A percentile compares a stretch with the other conserved stretches of the same genome.
phyloP scores from a whole-genome alignment of 2,329 filamentous ascomycete genomes.

The Tolypocladium paradoxum region DNA sequence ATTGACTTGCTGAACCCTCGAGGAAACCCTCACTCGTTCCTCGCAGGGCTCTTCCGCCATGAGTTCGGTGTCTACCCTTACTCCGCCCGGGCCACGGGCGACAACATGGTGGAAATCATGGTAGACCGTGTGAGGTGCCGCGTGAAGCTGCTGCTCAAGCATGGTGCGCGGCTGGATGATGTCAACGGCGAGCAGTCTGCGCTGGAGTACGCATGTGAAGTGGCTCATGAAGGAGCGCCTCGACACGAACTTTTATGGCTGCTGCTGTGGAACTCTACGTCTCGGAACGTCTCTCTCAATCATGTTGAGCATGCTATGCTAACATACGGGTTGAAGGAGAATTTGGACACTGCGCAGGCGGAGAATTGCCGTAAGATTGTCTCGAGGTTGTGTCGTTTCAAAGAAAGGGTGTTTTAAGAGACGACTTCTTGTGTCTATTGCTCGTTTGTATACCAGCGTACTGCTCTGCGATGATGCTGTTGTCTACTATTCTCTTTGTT shows the following conservation, averaged over 20 bases:
- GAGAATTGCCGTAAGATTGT: background rate
- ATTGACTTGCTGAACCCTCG: background rate
- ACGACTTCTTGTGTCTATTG: background rate
- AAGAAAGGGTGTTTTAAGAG: background rate
- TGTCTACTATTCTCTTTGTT: background rate
- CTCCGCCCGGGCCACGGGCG: background rate
- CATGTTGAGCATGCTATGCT: background rate
- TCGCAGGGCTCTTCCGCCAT: background rate
- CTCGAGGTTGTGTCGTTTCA: background rate
- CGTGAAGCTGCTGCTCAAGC: background rate
- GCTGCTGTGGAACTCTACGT: background rate
- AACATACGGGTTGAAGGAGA: background rate
- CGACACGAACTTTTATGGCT: background rate
- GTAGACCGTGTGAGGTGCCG: background rate
- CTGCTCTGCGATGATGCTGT: background rate
- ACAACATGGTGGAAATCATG: background rate
- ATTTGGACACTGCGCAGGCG: background rate
- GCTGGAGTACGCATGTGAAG: background rate
- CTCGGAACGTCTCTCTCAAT: background rate
- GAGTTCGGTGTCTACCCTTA: background rate
- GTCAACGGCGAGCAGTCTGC: background rate
- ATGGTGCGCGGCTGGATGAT: background rate
- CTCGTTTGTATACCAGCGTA: background rate
- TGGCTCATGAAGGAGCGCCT: no score
- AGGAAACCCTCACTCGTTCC: background rate